Evolutionary conservation across 2,329 filamentous ascomycete genomes (phyloP).

Genomic region (Fusarium irregulare): DNA sequence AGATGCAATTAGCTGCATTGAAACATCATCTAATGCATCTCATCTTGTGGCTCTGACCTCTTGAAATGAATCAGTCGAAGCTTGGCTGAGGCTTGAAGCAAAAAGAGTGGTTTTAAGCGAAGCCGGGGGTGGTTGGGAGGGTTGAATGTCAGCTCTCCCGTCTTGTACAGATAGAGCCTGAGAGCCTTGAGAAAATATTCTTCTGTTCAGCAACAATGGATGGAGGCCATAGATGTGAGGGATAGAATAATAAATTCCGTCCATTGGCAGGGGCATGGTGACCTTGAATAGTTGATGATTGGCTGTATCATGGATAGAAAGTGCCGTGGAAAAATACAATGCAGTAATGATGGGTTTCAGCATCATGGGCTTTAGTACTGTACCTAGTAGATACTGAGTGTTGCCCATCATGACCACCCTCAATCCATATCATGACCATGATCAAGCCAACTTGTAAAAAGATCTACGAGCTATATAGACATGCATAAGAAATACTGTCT

Average conservation of each 20-base stretch:
- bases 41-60: conserved; percentile 12
- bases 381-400: neutral
- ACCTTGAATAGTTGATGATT: conserved; percentile 32
- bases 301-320: conserved; percentile 1
- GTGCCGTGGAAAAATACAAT: neutral
- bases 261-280: conserved; percentile 13
- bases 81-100: conserved; percentile 14
- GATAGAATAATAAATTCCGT: neutral
- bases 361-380: conserved; percentile 27
- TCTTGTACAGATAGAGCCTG: neutral
- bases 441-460: neutral
- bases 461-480: neutral
- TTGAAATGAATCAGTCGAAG: neutral
- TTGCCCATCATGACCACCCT: conserved; percentile 23
- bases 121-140: neutral
- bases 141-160: neutral
- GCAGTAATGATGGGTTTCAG: conserved; percentile 34
- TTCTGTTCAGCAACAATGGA: neutral
- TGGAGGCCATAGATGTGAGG: neutral
- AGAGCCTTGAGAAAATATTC: neutral
- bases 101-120: neutral
- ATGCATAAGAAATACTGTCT: neutral
- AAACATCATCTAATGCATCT: conserved; percentile 5
- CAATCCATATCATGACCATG: neutral
- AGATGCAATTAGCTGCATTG: neutral